These are phyloP conservation scores for Brettanomyces sp. DNA, from an alignment of 805 yeast genomes.

Conservation along the genomic window DNA sequence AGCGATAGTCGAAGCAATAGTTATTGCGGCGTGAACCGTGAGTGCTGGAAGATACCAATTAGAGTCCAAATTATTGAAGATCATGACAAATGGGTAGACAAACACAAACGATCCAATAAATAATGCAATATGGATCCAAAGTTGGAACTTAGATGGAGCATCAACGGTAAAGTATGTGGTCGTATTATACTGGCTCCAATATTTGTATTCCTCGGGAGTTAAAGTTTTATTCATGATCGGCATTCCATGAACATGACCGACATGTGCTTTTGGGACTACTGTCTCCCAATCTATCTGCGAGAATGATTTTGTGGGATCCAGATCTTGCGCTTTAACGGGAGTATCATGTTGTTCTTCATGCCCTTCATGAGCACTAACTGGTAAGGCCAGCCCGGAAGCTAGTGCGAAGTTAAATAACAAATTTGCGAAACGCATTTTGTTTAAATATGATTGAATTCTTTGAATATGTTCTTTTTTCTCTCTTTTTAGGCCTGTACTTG, in stretches of 20 bases:
- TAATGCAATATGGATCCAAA: constrained; percentile 45
- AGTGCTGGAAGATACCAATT: constrained; percentile 51
- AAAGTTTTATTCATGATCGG: constrained; percentile 64
- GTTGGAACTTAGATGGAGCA: constrained; percentile 37
- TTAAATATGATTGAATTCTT: too few relatives aligned
- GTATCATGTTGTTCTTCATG: neutral
- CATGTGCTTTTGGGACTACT: constrained; percentile 37
- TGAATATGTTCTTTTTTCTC: too few relatives aligned
- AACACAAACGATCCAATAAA: constrained; percentile 37
- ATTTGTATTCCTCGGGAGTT: constrained; percentile 61
- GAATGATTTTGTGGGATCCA: neutral
- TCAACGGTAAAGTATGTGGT: constrained; percentile 60
- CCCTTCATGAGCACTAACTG: too few relatives aligned
- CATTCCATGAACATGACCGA: constrained; percentile 50
- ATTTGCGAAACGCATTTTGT: too few relatives aligned
- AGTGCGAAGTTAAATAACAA: too few relatives aligned
- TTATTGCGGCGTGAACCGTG: constrained; percentile 37
- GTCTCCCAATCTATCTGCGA: constrained; percentile 3
- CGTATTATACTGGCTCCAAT: constrained; percentile 74
- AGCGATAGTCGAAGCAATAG: constrained; percentile 41
- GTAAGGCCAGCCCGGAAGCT: too few relatives aligned
- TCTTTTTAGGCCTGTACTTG: too few relatives aligned
- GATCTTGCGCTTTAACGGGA: neutral
- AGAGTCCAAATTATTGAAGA: constrained; percentile 51
- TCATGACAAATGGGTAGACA: constrained; percentile 59